phyloP scores from a whole-genome alignment of 352 stramenopile genomes.

The Phytophthora hibernalis region DNA sequence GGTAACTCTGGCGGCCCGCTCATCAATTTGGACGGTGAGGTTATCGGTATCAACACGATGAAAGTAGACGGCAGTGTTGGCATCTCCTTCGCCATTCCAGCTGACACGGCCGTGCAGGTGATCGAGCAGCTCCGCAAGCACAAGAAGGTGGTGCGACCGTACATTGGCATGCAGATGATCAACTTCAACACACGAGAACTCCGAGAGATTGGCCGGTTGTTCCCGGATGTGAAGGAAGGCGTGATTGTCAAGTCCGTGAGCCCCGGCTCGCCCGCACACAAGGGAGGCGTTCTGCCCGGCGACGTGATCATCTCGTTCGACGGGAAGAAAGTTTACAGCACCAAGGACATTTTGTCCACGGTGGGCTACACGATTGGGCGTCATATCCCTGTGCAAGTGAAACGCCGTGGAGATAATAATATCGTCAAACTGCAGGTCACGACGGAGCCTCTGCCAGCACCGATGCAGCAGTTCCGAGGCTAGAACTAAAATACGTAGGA shows the following conservation, averaged over 20 bases:
- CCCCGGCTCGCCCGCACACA: constrained; percentile 79
- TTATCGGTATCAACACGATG: constrained; percentile 96
- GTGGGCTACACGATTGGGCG: constrained; percentile 80
- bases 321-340: constrained; percentile 69
- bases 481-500: too few relatives aligned
- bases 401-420: constrained; percentile 60
- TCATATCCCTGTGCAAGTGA: constrained; percentile 71
- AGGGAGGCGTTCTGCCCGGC: constrained; percentile 70
- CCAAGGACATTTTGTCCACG: constrained; percentile 75
- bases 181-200: constrained; percentile 81
- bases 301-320: constrained; percentile 86
- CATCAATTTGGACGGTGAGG: constrained; percentile 92
- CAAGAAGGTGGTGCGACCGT: constrained; percentile 90
- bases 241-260: constrained; percentile 87
- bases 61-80: constrained; percentile 91
- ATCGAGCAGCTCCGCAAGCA: constrained; percentile 90
- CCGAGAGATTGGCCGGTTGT: constrained; percentile 68
- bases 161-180: constrained; percentile 94
- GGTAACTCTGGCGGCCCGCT: constrained; percentile 95
- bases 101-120: constrained; percentile 90
- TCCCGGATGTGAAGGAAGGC: constrained; percentile 78
- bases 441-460: constrained; percentile 68
- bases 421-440: constrained; percentile 60
- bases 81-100: constrained; percentile 94
- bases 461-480: constrained; percentile 27